Evolutionary conservation across 1,139 yeast species (phyloP).

Genomic region (Yamadazyma sp.): DNA sequence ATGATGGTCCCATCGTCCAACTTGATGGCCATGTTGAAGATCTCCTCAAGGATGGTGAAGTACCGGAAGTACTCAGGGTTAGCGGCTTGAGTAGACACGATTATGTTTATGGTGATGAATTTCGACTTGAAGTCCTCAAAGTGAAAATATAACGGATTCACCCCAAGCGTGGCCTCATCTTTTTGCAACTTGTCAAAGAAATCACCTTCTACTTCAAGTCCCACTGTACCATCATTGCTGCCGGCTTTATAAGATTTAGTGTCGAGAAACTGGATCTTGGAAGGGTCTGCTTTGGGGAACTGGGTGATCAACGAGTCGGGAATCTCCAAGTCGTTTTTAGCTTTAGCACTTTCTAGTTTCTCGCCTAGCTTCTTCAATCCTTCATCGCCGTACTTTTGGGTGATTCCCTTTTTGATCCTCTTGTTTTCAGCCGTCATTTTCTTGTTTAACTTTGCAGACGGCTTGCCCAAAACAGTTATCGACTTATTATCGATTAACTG

Average conservation of each 20-base stretch:
- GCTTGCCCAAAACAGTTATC: constrained; percentile 73
- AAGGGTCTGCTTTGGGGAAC: constrained; percentile 74
- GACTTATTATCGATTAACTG: constrained; percentile 66
- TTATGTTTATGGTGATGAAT: constrained; percentile 69
- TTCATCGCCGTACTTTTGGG: constrained; percentile 51
- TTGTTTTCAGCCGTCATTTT: constrained; percentile 52
- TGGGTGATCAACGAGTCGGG: constrained; percentile 63
- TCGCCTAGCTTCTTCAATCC: constrained; percentile 58
- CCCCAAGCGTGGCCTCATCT: constrained; percentile 50
- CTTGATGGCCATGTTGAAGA: constrained; percentile 69
- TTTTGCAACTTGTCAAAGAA: constrained; percentile 29
- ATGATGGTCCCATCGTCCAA: constrained; percentile 51
- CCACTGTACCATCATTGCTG: constrained; percentile 20
- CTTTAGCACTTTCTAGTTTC: constrained; percentile 60
- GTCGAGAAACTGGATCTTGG: constrained; percentile 67
- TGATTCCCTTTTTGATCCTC: constrained; percentile 49
- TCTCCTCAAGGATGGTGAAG: constrained; percentile 61
- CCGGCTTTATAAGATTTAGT: constrained; percentile 65
- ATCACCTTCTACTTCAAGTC: constrained; percentile 18
- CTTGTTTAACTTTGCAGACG: constrained; percentile 66
- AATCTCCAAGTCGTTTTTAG: constrained; percentile 67
- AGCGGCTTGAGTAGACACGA: constrained; percentile 64
- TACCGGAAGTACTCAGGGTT: constrained; percentile 62
- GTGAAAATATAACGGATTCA: constrained; percentile 71
- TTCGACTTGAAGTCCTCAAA: constrained; percentile 79